Base-by-base conservation (phyloP, 2,329 filamentous ascomycete species). In the Aspergillus ibericus region DNA sequence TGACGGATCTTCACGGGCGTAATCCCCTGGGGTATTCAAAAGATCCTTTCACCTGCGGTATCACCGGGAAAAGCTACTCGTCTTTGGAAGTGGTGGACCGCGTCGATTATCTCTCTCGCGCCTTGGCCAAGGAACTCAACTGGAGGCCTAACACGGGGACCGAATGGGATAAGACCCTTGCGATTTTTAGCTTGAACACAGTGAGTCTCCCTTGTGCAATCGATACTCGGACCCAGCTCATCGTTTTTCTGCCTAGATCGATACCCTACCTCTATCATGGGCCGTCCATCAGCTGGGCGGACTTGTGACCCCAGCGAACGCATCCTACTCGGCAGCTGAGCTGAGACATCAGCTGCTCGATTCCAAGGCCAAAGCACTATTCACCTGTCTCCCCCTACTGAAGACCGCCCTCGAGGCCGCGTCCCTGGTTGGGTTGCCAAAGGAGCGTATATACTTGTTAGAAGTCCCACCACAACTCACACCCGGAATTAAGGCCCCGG, bases 101-200 rank as follows among this genome's bases (percentile, higher is more conserved):
- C 20, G 83, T 89, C 9, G 87, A 91, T 27, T 81, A 78, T 54
- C 80, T 95, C 20, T 83, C 91, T 15, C 83, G 88, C 58, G 88
- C 84, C 20, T 77, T 96, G 34, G 83, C 84, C 40, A 87, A 89
- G 70, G 85, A 90, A 62, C 82, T 95, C 59, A 87, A 85, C 44
- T 92, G 90, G 82, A 74, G 82, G 47, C 85, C 88, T 7, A 88
- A 90, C 64, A 74, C 85, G 57, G 90, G 88, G 12, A 85, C 85
- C 0, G 89, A 93, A 71, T 95, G 88, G 88, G 90, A 95, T 68
- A 92, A 92, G 73, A 89, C 93, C 22, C 79, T 91, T 49, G 88
- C 82, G 4, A 79, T 93, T 27, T 96, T 91, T 76, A 88, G 88
- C n/a, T 75, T 92, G 59, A 96, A 96, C 71, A 91, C 90, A 29